Evolutionary conservation across 139 green algal species (phyloP), one percentile per base, ranked within the genome.

Genomic region (Chlorella sp.): DNA sequence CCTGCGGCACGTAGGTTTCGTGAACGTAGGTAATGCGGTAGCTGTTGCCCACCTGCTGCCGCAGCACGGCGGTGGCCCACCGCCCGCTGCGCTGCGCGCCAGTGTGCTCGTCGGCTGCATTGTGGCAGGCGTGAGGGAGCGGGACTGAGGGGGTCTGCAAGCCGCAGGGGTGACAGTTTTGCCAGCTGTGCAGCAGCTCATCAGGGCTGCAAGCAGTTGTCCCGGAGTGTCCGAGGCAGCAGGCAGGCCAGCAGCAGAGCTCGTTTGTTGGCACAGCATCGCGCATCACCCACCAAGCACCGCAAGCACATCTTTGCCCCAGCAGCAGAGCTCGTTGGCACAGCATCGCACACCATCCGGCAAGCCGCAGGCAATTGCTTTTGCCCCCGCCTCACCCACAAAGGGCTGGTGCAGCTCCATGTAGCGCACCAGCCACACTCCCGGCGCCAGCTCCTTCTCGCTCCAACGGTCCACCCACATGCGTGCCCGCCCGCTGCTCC

Each of bases 341-440:
- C 68, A 44, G 1, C 38, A 48, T 32, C 34, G 17, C 36, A 26
- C 67, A 43, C 11, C 32, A 19, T 1, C 73, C 14, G 73, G 30
- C 6, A 60, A 26, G 41, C 41, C 30, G 2, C 20, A 9, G 9
- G 9, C 9, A n/a, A 44, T 17, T 60, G 4, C 6, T 20, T 32
- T 13, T 8, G 11, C 19, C 1, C 32, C 19, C 34, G 7, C 5
- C 79, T 43, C 40, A 82, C 76, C 83, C 19, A 60, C 72, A 77
- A 87, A 87, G 28, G 72, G 72, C 74, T 87, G 83, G 36, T 83
- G 76, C 44, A 83, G 54, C 77, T 87, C 83, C 77, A 84, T 75
- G 54, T 76, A 84, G 36, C 84, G 75, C 1, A 48, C 84, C 75
- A 84, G 40, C 84, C 84, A 87, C 43, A 87, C 38, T 8, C 84